Percentiles rank a stretch among this genome's conserved stretches.
Evolutionary conservation across 345 rosid species (phyloP).

Genomic region (Euphorbia pulcherrima): DNA sequence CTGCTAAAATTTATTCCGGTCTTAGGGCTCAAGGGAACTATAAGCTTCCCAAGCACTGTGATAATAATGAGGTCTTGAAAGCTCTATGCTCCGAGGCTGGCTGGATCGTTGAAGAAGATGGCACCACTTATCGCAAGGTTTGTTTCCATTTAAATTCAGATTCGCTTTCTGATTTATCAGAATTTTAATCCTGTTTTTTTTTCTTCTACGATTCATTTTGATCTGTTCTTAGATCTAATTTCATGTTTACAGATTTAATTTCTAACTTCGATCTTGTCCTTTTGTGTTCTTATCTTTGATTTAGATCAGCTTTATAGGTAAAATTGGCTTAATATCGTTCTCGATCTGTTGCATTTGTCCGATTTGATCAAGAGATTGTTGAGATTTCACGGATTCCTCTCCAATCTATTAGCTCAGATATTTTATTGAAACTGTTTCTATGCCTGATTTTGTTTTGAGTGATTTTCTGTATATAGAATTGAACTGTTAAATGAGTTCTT

Average conservation of each 20-base stretch:
- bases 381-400: neutral
- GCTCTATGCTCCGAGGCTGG: slow-evolving; percentile 37
- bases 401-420: too few species aligned
- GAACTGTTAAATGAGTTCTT: neutral
- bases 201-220: too few species aligned
- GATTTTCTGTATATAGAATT: neutral
- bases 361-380: neutral
- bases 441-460: neutral
- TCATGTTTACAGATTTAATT: neutral
- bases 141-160: neutral
- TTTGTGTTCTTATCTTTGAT: slow-evolving; percentile 1
- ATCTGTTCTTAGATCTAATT: neutral
- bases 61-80: slow-evolving; percentile 35
- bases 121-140: slow-evolving; percentile 37
- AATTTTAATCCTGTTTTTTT: neutral
- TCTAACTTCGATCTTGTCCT: neutral
- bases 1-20: slow-evolving; percentile 31
- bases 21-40: slow-evolving; percentile 33
- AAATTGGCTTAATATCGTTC: neutral
- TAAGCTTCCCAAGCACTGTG: slow-evolving; percentile 34
- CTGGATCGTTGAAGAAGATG: slow-evolving; percentile 34
- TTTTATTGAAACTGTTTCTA: neutral
- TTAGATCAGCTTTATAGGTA: neutral
- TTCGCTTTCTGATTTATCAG: too few species aligned
- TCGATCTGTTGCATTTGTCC: neutral